A percentile compares a stretch with the other conserved stretches of the same genome.
Evolutionary conservation across 177 flowering plant species (phyloP).

Genomic region (Telopea speciosissima): DNA sequence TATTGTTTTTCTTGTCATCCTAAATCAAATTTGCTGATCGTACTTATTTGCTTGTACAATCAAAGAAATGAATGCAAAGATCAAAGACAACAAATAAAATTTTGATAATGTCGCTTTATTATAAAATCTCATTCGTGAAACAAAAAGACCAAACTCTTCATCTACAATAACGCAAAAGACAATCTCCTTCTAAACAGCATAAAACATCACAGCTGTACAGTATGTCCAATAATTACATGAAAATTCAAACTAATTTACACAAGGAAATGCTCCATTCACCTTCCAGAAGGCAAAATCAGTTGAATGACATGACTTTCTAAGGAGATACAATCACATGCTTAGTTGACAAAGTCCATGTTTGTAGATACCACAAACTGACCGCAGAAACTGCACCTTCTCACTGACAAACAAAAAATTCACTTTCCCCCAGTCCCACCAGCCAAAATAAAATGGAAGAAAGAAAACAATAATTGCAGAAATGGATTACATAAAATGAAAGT

Average conservation of each 20-base stretch:
- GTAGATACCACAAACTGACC: background rate
- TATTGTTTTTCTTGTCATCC: too few relatives aligned
- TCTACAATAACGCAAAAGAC: background rate
- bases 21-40: too few relatives aligned
- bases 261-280: background rate
- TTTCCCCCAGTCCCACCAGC: background rate
- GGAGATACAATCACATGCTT: background rate
- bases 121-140: background rate
- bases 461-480: background rate
- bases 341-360: background rate
- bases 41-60: too few relatives aligned
- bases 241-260: background rate
- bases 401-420: background rate
- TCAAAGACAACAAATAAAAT: too few relatives aligned
- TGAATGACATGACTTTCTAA: background rate
- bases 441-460: background rate
- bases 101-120: background rate
- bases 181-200: background rate
- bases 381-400: background rate
- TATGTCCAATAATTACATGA: background rate
- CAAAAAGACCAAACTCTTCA: background rate
- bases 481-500: background rate
- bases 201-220: background rate
- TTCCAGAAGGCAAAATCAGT: background rate
- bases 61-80: too few relatives aligned